A percentile compares a stretch with the other conserved stretches of the same genome.
Evolutionary conservation across 2,329 filamentous ascomycete genomes (phyloP).

Genomic region (Tolypocladium guangdongense): DNA sequence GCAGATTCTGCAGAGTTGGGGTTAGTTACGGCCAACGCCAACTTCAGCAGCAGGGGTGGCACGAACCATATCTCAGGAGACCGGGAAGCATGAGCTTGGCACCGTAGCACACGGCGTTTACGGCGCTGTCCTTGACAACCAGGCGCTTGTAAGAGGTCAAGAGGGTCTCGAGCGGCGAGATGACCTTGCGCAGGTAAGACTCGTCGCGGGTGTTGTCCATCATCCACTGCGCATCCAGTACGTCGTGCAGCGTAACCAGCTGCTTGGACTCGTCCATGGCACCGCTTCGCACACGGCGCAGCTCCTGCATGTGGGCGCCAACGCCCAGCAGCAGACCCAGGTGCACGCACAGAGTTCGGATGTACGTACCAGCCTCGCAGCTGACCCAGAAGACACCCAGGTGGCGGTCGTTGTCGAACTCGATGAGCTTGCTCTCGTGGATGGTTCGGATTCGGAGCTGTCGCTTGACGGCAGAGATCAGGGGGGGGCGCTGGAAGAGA

Average conservation of each 20-base stretch:
- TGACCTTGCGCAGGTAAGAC: slow-evolving; percentile 81
- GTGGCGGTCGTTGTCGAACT: slow-evolving; percentile 98
- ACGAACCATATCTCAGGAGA: slow-evolving; percentile 76
- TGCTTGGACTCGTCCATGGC: slow-evolving; percentile 87
- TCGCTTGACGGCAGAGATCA: slow-evolving; percentile 98
- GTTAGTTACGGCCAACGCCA: not conserved
- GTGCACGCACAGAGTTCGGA: slow-evolving; percentile 95
- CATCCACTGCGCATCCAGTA: slow-evolving; percentile 91
- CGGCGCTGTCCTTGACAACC: slow-evolving; percentile 74
- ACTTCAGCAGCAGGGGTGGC: not conserved
- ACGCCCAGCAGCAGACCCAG: slow-evolving; percentile 67
- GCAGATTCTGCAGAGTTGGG: slow-evolving; percentile 50
- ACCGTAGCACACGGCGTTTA: slow-evolving; percentile 97
- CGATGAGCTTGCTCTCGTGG: slow-evolving; percentile 89
- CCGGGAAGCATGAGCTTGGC: slow-evolving; percentile 98
- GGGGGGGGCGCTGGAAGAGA: slow-evolving; percentile 79
- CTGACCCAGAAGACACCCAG: slow-evolving; percentile 98
- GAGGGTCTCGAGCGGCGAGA: slow-evolving; percentile 84
- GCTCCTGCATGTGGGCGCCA: slow-evolving; percentile 96
- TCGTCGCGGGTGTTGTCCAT: slow-evolving; percentile 95
- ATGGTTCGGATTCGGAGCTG: slow-evolving; percentile 97
- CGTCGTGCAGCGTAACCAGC: slow-evolving; percentile 76
- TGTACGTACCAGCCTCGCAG: slow-evolving; percentile 95
- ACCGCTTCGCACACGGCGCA: slow-evolving; percentile 84
- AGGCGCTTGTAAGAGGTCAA: slow-evolving; percentile 91